These are phyloP conservation scores for Candida endomychidarum DNA, from an alignment of 805 yeast species.

Conservation along the genomic window DNA sequence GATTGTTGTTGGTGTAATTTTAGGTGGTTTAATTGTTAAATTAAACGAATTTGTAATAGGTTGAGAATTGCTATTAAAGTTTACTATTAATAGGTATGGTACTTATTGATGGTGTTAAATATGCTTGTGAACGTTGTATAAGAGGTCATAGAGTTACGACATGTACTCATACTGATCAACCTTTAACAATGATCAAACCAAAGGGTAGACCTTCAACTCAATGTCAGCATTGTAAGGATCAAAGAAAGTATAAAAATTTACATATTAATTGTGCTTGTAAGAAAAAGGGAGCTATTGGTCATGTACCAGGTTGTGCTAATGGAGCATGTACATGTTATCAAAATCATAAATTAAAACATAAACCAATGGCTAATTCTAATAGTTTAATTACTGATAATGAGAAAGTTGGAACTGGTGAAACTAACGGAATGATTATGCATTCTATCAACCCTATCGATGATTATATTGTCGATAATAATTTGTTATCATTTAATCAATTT, in stretches of 20 bases:
- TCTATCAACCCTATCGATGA: constrained; percentile 6
- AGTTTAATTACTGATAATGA: neutral
- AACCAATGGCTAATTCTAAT: constrained; percentile 1
- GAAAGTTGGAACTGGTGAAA: constrained; percentile 8
- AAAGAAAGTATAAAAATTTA: constrained; percentile 62
- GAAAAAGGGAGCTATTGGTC: constrained; percentile 43
- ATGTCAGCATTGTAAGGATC: constrained; percentile 81
- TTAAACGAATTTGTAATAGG: neutral
- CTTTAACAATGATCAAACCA: constrained; percentile 89
- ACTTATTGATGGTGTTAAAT: constrained; percentile 85
- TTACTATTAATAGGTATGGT: constrained; percentile 64
- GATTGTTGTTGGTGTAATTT: neutral
- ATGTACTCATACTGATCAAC: constrained; percentile 89
- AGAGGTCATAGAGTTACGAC: constrained; percentile 95
- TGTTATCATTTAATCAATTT: constrained; percentile 4
- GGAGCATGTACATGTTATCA: constrained; percentile 37
- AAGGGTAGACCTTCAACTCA: constrained; percentile 96
- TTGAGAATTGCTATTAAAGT: neutral
- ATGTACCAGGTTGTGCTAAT: constrained; percentile 39
- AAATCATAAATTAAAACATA: constrained; percentile 15
- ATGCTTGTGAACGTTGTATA: constrained; percentile 95
- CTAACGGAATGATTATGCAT: constrained; percentile 11
- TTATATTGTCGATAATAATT: constrained; percentile 4
- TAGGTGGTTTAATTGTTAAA: neutral
- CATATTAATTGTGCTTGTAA: constrained; percentile 75